Evolutionary conservation across 2,329 filamentous ascomycete species (phyloP).

Genomic region (Chrysosporium queenslandicum): DNA sequence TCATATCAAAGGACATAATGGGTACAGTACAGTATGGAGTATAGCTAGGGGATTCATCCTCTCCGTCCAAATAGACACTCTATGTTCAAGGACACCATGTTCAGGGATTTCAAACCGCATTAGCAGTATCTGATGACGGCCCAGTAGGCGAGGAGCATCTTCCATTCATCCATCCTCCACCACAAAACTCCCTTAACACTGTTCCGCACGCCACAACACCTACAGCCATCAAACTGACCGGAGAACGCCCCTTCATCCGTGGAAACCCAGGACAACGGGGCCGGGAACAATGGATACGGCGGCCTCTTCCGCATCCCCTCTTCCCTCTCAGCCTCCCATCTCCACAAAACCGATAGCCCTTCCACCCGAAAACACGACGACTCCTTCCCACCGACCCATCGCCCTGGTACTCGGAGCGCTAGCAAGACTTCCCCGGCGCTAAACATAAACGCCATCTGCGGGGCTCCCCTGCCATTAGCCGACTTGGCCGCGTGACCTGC

Average conservation of each 20-base stretch:
- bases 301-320: background rate
- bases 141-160: too few relatives aligned
- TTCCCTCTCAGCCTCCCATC: background rate
- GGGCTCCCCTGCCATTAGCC: background rate
- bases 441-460: background rate
- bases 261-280: background rate
- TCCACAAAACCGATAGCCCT: background rate
- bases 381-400: background rate
- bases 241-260: background rate
- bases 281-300: background rate
- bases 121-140: too few relatives aligned
- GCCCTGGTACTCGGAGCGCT: conserved; percentile 7
- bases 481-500: conserved; percentile 3
- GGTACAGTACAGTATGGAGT: too few relatives aligned
- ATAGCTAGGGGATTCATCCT: too few relatives aligned
- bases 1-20: too few relatives aligned
- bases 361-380: background rate
- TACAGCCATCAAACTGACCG: too few relatives aligned
- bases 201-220: too few relatives aligned
- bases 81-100: too few relatives aligned
- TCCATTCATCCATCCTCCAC: too few relatives aligned
- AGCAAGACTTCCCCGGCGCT: conserved; percentile 5
- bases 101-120: too few relatives aligned
- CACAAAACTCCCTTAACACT: too few relatives aligned
- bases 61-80: too few relatives aligned